Evolutionary conservation across 305 asterid genomes (phyloP), one percentile per base, ranked within the genome.

Genomic region (Fraxinus albicans): DNA sequence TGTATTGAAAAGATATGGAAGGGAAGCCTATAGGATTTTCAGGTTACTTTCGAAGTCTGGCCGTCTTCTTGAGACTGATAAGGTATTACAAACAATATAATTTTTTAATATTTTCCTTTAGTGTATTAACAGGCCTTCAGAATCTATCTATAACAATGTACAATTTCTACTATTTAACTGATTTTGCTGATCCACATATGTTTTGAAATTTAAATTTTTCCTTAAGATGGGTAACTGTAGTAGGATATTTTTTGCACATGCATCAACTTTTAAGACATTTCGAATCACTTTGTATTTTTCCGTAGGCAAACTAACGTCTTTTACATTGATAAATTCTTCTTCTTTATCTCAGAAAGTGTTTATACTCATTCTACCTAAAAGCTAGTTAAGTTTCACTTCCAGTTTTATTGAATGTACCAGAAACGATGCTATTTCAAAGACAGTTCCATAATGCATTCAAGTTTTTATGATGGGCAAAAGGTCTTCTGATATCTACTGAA

Each of bases 1-100:
- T 87, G 90, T 93, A 69, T 82, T 86, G 86, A 93, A 83, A 89
- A 92, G 99, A 85, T 90, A 92, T 79, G 98, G 98, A 81, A 87
- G 74, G 87, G 97, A 94, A 80, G 96, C 96, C 55, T 92, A 87
- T 88, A 88, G 94, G 90, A 91, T 94, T 80, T 96, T 93, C 91
- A 92, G 98, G 91, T 85, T 88, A 77, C 82, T 96, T 74, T 86
- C 91, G 6, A 90, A 87, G 88, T 82, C 87, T 47, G 93, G 86
- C 79, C 89, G 83, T 73, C 85, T 90, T 78, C 79, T 89, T 74
- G 95, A 90, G 87, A 89, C 92, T 23, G 96, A 92, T 81, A 93
- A 92, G 99, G 99, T 95, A 93, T 83, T 67, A 33, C 65, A 19
- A 40, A 17, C 23, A 69, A 50, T 79, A 73, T 42, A 60, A 55